Percentiles rank a stretch among this genome's conserved stretches.
phyloP scores from a whole-genome alignment of 164 flowering plant species.

The Chloranthus sessilifolius region DNA sequence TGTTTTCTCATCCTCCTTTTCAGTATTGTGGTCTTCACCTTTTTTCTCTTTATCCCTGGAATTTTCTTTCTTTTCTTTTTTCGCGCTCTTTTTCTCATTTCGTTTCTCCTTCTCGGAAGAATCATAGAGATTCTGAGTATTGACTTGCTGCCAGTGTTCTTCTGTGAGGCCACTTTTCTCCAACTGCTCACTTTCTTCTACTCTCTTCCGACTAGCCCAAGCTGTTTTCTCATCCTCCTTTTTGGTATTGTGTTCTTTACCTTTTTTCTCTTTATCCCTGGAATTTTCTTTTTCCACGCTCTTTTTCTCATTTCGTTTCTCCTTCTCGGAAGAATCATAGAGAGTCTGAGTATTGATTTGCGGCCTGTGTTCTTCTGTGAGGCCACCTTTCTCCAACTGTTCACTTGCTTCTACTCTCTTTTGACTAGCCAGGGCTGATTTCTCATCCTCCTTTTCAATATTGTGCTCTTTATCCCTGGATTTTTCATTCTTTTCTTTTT shows the following conservation, averaged over 20 bases:
- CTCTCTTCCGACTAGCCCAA: constrained; percentile 12
- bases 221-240: constrained; percentile 7
- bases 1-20: constrained; percentile 7
- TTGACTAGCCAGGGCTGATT: constrained; percentile 2
- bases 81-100: constrained; percentile 16
- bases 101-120: constrained; percentile 37
- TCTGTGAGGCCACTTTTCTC: constrained; percentile 57
- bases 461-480: constrained; percentile 2
- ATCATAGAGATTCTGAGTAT: constrained; percentile 23
- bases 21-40: constrained; percentile 9
- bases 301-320: constrained; percentile 28
- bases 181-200: constrained; percentile 33
- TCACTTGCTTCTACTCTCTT: constrained; percentile 31
- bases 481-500: no score
- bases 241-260: constrained; percentile 6
- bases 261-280: constrained; percentile 16
- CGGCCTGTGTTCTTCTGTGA: constrained; percentile 58
- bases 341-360: constrained; percentile 24
- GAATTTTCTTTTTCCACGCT: constrained; percentile 11
- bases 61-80: constrained; percentile 7
- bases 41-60: constrained; percentile 15
- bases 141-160: constrained; percentile 44
- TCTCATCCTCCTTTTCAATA: constrained; percentile 8
- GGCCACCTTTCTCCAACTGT: constrained; percentile 40
- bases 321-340: constrained; percentile 28